phyloP scores from a whole-genome alignment of 75 land plant genomes.

The Cupressus sempervirens region DNA sequence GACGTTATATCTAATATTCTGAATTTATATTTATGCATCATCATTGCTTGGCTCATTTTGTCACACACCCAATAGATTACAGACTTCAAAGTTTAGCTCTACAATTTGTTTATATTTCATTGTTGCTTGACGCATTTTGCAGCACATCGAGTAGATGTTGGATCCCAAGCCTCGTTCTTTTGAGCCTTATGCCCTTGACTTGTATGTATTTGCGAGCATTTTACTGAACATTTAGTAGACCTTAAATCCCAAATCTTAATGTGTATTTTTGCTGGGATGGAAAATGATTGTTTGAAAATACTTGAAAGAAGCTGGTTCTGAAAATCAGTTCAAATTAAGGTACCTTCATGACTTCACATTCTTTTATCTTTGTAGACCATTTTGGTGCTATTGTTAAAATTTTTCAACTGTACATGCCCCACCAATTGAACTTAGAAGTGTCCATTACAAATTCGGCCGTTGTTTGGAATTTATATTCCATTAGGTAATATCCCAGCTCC shows the following conservation, averaged over 20 bases:
- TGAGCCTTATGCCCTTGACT: background rate
- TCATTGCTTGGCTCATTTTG: background rate
- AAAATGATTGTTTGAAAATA: too few relatives aligned
- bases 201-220: background rate
- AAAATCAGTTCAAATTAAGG: background rate
- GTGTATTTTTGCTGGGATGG: too few relatives aligned
- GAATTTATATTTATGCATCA: too few relatives aligned
- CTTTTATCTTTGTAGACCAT: background rate
- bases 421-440: background rate
- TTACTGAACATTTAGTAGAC: background rate
- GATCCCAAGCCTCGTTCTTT: background rate
- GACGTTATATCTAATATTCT: too few relatives aligned
- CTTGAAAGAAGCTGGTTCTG: background rate
- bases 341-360: background rate
- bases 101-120: background rate
- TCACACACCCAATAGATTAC: background rate
- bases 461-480: background rate
- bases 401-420: background rate
- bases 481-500: background rate
- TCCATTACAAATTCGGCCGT: background rate
- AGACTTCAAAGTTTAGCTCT: background rate
- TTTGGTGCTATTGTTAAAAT: too few relatives aligned
- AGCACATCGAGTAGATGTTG: background rate
- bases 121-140: background rate
- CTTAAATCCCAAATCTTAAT: too few relatives aligned